Percentiles rank a stretch among this genome's conserved stretches.
phyloP scores from a whole-genome alignment of 2,329 filamentous ascomycete species.

The Aspergillus versicolor region DNA sequence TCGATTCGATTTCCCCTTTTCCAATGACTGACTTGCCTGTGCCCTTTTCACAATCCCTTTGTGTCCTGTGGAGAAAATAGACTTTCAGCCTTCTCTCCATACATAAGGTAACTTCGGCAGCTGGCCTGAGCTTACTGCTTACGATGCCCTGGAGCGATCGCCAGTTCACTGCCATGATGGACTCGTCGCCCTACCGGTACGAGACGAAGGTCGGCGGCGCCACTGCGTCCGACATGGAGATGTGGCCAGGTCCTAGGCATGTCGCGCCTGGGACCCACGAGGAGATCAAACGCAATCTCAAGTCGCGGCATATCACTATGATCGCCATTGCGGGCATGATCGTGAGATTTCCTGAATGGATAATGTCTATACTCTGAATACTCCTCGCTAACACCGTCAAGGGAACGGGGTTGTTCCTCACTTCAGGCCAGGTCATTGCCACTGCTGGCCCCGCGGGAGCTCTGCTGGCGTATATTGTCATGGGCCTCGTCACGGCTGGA shows the following conservation, averaged over 20 bases:
- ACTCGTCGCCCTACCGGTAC: no score
- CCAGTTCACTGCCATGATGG: no score
- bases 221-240: background rate
- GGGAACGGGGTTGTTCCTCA: constrained; percentile 39
- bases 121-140: no score
- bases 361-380: no score
- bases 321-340: constrained; percentile 40
- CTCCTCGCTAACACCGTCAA: background rate
- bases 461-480: constrained; percentile 38
- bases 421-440: constrained; percentile 34
- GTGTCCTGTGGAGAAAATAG: no score
- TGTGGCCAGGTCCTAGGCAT: background rate
- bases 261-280: background rate
- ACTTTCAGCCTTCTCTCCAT: no score
- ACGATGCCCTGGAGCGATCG: no score
- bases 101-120: no score
- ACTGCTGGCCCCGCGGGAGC: constrained; percentile 33
- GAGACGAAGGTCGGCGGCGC: background rate
- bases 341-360: background rate
- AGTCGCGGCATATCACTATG: constrained; percentile 35
- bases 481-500: constrained; percentile 35
- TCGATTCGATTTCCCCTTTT: no score
- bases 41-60: no score
- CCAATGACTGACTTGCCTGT: no score
- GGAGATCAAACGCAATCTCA: background rate